Base-by-base conservation (phyloP, 176 grass and related monocot species). In the Alopecurus myosuroides region DNA sequence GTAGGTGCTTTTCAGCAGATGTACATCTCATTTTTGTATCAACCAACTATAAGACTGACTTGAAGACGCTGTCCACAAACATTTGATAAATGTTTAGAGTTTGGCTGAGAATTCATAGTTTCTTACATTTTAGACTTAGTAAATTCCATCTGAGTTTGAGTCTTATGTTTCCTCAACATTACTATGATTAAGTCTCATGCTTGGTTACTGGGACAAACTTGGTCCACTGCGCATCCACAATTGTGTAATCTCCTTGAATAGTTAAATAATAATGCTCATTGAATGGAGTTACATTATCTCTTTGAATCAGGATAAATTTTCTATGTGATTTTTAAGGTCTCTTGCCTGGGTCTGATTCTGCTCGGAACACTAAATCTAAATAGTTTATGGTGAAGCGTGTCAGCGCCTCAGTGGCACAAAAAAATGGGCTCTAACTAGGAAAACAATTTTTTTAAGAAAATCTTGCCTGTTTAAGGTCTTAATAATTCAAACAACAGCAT, bases 21-120 rank as follows among this genome's bases (percentile, higher is more conserved):
- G 71, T 48, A 50, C 17, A 74, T 26, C 26, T 41, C 76, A 36
- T 22, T 63, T 86, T 37, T 86, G 42, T 49, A 70, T 70, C 57
- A 72, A 22, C 63, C 22, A 80, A 73, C 66, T 55, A 39, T 22
- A 35, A 0, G 7, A 23, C 70, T 23, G 33, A 80, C 52, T 71
- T 9, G 10, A 37, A 72, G 33, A 4, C 5, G 2, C 22, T 10
- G 6, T 50, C 11, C 29, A 14, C 69, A 61, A 45, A 70, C 30
- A 80, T 74, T 66, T 51, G 23, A 51, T 39, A 66, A 41, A 76
- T 46, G 73, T 35, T 25, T 66, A 67, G 30, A 56, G 58, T 72
- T 66, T 67, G 34, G 60, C 74, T 82, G 44, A 76, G 19, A 29
- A 81, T 81, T 36, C 11, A 17, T 74, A 11, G 15, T 74, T 33